Conservation (phyloP, 2,329 filamentous ascomycete genomes). For the Stemphylium lycopersici region DNA sequence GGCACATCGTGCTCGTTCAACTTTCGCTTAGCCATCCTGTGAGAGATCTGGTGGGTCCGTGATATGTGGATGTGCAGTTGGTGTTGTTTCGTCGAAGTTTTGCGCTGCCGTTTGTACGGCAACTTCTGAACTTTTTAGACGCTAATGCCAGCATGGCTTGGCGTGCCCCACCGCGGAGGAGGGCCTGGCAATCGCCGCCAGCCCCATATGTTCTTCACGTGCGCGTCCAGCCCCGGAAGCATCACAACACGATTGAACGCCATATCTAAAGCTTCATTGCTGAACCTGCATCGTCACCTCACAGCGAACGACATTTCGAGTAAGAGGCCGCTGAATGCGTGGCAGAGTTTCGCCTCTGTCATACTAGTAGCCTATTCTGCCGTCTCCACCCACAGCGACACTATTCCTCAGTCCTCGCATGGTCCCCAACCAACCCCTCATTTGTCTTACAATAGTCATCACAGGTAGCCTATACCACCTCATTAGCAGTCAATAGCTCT, state of each 20-base stretch:
- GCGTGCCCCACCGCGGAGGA: conserved; percentile 20
- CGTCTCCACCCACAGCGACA: too few relatives aligned
- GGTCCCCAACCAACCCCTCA: conserved; percentile 8
- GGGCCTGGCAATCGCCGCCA: background rate
- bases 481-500: background rate
- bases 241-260: background rate
- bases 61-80: background rate
- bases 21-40: conserved; percentile 53
- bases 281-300: background rate
- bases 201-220: background rate
- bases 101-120: conserved; percentile 6
- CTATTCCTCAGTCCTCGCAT: too few relatives aligned
- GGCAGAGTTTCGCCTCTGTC: background rate
- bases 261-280: background rate
- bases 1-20: conserved; percentile 57
- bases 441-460: conserved; percentile 26
- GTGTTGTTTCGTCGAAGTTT: conserved; percentile 6
- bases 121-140: conserved; percentile 29
- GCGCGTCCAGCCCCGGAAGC: background rate
- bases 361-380: background rate
- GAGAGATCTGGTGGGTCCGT: background rate
- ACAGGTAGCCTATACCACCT: conserved; percentile 5
- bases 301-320: background rate
- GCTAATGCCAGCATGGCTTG: conserved; percentile 15
- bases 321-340: background rate